Percentiles rank a stretch among this genome's conserved stretches.
phyloP scores from a whole-genome alignment of 2,329 filamentous ascomycete species.

The Penicillium sp. region DNA sequence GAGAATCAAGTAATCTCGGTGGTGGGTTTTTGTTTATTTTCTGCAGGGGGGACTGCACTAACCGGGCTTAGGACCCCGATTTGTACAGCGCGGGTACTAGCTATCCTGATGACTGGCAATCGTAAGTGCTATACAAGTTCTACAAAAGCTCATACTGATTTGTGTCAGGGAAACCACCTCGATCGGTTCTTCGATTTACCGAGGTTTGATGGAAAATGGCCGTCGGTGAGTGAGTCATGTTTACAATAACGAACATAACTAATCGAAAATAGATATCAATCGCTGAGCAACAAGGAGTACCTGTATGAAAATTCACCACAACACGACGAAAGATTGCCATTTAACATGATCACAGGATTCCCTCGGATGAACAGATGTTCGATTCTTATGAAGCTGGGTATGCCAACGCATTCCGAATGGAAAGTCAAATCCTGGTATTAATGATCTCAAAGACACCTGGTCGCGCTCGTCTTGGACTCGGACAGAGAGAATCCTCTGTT shows the following conservation, averaged over 20 bases:
- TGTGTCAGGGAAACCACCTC: constrained; percentile 12
- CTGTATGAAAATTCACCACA: constrained; percentile 1
- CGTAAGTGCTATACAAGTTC: constrained; percentile 3
- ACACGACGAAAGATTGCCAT: neutral
- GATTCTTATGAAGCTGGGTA: constrained; percentile 21
- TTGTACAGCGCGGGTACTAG: neutral
- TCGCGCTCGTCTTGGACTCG: constrained; percentile 13
- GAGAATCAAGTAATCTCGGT: neutral
- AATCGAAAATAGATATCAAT: constrained; percentile 15
- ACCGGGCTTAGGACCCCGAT: constrained; percentile 7
- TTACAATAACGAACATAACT: neutral
- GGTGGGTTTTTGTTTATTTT: neutral
- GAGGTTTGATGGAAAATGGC: constrained; percentile 17
- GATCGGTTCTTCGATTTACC: constrained; percentile 17
- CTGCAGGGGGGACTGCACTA: neutral
- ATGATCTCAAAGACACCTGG: constrained; percentile 7
- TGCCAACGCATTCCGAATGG: neutral
- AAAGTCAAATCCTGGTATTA: neutral
- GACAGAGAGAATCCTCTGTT: constrained; percentile 14
- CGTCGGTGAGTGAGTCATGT: constrained; percentile 5
- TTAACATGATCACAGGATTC: constrained; percentile 3
- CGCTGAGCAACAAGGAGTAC: constrained; percentile 11
- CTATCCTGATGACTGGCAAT: constrained; percentile 17
- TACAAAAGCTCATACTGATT: neutral
- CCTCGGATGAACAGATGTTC: constrained; percentile 18